phyloP scores from a whole-genome alignment of 2,329 filamentous ascomycete species.

The Sordariomycetes sp. region DNA sequence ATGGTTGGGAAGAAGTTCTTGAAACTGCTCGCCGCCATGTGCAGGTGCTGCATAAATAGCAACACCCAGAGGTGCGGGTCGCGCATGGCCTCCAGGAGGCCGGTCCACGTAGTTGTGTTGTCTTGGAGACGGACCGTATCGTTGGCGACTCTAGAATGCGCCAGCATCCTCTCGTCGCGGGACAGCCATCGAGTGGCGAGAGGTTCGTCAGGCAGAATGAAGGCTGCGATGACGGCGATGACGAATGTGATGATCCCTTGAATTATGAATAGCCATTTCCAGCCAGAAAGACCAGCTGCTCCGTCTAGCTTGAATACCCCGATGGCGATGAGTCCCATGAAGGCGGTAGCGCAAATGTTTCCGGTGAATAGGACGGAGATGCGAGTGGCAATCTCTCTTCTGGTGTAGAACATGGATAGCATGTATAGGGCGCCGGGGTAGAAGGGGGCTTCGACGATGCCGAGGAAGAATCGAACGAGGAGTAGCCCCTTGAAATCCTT shows the following conservation, averaged over 20 bases:
- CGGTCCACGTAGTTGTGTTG: background rate
- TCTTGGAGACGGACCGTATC: background rate
- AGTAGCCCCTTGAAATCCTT: constrained; percentile 7
- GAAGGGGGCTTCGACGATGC: constrained; percentile 22
- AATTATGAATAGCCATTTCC: background rate
- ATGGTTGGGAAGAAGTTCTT: constrained; percentile 16
- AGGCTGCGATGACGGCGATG: background rate
- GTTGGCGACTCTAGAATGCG: background rate
- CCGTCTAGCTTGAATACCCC: constrained; percentile 39
- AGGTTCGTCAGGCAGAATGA: background rate
- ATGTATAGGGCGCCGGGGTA: constrained; percentile 23
- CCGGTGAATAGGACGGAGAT: constrained; percentile 46
- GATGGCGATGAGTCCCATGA: constrained; percentile 50
- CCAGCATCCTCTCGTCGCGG: background rate
- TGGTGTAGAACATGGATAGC: constrained; percentile 41
- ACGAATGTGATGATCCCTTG: background rate
- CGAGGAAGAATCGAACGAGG: constrained; percentile 21
- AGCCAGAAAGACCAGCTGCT: background rate
- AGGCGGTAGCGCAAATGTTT: constrained; percentile 52
- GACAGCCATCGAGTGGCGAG: background rate
- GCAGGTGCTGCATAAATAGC: constrained; percentile 18
- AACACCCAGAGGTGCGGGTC: constrained; percentile 36
- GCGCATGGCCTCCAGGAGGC: background rate
- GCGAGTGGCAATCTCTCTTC: constrained; percentile 48
- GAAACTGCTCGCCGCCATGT: constrained; percentile 15